Evolutionary conservation across 345 rosid genomes (phyloP).

Genomic region (Salix udensis): DNA sequence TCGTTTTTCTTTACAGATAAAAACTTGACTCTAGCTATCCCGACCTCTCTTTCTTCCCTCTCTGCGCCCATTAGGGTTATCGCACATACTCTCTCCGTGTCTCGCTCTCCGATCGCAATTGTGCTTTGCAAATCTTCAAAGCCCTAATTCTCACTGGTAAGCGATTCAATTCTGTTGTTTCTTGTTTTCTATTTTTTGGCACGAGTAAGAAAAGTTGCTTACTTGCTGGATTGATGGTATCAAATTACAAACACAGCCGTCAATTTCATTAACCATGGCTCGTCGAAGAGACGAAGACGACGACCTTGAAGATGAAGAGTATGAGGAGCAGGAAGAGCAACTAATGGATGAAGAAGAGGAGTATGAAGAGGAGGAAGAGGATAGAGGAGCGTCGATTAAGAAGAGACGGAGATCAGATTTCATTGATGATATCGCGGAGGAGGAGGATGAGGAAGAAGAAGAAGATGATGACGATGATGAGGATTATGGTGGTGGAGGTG

Average conservation of each 20-base stretch:
- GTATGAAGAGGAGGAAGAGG: conserved; percentile 41
- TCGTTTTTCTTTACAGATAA: not conserved
- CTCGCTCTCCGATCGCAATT: not conserved
- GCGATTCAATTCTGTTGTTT: not conserved
- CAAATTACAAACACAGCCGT: not conserved
- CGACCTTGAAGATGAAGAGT: conserved; percentile 41
- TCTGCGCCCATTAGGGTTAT: not conserved
- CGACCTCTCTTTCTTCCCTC: not conserved
- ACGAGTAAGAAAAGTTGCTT: not conserved
- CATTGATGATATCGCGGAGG: conserved; percentile 81
- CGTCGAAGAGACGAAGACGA: conserved; percentile 49
- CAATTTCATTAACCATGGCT: conserved; percentile 31
- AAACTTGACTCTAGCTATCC: not conserved
- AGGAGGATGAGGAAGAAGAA: conserved; percentile 72
- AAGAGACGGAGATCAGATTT: conserved; percentile 80
- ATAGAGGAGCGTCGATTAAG: conserved; percentile 28
- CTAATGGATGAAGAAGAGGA: conserved; percentile 49
- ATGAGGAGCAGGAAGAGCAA: conserved; percentile 42
- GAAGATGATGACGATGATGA: conserved; percentile 70
- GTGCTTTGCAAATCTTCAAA: not conserved
- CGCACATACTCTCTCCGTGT: not conserved
- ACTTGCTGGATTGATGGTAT: not conserved
- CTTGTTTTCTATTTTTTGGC: not conserved
- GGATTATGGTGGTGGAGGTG: conserved; percentile 39
- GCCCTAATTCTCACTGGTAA: not conserved